Evolutionary conservation across 1,139 yeast genomes (phyloP), one percentile per base, ranked within the genome.

Genomic region (Zygosaccharomyces pseudobailii): DNA sequence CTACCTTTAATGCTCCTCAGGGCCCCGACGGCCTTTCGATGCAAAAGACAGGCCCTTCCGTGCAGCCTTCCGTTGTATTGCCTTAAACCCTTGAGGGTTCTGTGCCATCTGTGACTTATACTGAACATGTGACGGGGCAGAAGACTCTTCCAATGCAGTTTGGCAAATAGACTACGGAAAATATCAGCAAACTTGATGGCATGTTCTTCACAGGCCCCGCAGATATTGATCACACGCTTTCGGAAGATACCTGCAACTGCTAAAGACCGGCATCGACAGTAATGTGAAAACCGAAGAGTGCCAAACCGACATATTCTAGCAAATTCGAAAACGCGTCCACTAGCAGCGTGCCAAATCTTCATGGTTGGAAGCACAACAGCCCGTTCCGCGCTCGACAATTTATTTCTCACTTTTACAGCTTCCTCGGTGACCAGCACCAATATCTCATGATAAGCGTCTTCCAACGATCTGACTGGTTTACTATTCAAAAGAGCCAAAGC

Each of bases 391-490:
- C 6, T 30, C 7, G 41, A 42, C 21, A 42, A 20, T 13, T 20
- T 17, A 5, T 25, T 10, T 7, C 41, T 13, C 4, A 38, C 13
- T 20, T 34, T 21, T 5, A 34, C 34, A 3, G 24, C 34, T 28
- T 38, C 8, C 20, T 38, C 41, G 41, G 41, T 10, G 41, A 38
- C 41, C 41, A 38, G 41, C 41, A 25, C 45, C 27, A 24, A 31
- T n/a, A 35, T 5, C 5, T 19, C 22, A n/a, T 20, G 42, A 20
- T 7, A 37, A 1, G 30, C 17, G 9, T 24, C 28, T 10, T 28
- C 25, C 25, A 37, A 21, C 17, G 36, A 25, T 8, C 23, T 20
- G 27, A 41, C 23, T 6, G 45, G 4, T 13, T 37, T 33, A 8
- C 45, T 34, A 6, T 30, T 19, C 31, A 40, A 34, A 13, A 44